Evolutionary conservation across 129 eudicot species (phyloP).

Genomic region (Arctium minus): DNA sequence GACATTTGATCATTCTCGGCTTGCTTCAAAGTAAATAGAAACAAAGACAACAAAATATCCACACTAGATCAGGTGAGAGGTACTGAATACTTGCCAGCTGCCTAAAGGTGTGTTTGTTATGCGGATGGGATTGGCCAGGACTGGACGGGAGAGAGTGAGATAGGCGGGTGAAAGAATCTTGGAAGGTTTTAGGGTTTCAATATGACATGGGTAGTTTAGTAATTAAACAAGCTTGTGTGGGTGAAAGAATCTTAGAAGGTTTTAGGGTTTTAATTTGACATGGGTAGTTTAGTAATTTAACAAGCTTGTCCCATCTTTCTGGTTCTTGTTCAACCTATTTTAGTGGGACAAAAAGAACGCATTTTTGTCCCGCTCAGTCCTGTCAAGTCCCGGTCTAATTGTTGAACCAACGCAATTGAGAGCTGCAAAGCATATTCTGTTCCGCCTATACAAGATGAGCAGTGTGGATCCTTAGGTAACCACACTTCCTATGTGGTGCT

Average conservation of each 20-base stretch:
- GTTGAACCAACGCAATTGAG: background rate
- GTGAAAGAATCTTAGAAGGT: background rate
- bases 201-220: background rate
- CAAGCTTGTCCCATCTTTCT: background rate
- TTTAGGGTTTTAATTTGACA: background rate
- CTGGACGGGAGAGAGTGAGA: background rate
- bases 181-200: background rate
- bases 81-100: background rate
- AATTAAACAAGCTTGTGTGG: background rate
- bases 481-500: background rate
- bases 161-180: background rate
- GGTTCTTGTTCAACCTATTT: background rate
- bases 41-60: background rate
- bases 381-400: too few species aligned
- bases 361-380: too few species aligned
- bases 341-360: background rate
- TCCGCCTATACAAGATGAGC: background rate
- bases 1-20: background rate
- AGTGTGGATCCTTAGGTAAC: background rate
- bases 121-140: too few species aligned
- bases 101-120: background rate
- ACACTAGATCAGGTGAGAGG: background rate
- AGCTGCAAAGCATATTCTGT: background rate
- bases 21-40: background rate
- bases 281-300: background rate